Conservation (phyloP, 2,329 filamentous ascomycete genomes). For the Penicillium brasilianum region DNA sequence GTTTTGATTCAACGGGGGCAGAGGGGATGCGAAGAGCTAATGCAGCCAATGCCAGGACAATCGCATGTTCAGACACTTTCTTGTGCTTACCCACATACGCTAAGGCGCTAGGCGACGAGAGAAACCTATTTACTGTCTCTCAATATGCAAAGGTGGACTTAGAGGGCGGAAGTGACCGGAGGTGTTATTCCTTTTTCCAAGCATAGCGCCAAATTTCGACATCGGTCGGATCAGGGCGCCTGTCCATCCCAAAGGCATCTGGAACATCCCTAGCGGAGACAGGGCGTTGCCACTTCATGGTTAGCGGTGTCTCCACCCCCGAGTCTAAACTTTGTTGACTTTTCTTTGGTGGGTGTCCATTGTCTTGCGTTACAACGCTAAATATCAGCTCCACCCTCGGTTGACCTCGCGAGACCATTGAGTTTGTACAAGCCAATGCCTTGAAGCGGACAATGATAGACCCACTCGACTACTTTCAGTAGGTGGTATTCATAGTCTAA, state of each 20-base stretch:
- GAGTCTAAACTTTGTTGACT: constrained; percentile 3
- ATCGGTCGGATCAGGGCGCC: background rate
- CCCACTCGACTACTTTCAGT: background rate
- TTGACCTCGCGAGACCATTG: background rate
- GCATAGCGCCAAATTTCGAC: background rate
- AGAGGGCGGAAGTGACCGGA: background rate
- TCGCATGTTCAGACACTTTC: background rate
- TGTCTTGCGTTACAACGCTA: constrained; percentile 9
- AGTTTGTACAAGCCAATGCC: background rate
- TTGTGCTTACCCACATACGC: background rate
- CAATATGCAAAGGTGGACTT: background rate
- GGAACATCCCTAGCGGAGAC: background rate
- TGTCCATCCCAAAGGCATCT: no score
- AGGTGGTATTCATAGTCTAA: background rate
- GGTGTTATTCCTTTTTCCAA: background rate
- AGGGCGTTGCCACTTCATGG: background rate
- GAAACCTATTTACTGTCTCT: background rate
- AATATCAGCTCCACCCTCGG: constrained; percentile 2
- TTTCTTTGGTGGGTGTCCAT: background rate
- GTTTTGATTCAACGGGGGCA: background rate
- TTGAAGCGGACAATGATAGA: background rate
- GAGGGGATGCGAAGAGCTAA: background rate
- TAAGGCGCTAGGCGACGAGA: background rate
- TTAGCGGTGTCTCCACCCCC: constrained; percentile 3
- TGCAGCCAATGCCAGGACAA: background rate